These are phyloP conservation scores for Smallanthus sonchifolius DNA, from an alignment of 129 eudicot species.

Conservation along the genomic window DNA sequence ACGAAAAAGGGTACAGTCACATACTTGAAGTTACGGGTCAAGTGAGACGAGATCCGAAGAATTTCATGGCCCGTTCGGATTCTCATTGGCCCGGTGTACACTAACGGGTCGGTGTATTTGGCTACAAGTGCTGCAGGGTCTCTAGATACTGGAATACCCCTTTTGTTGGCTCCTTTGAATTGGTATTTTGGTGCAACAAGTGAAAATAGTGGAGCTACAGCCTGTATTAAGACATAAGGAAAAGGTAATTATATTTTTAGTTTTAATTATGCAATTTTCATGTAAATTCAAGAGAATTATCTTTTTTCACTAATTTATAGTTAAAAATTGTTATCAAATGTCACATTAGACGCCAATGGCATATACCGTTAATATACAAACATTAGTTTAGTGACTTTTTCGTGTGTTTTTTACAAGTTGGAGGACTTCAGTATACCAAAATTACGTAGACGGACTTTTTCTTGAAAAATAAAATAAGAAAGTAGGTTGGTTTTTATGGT, in stretches of 20 bases:
- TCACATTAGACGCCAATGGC: too few species aligned
- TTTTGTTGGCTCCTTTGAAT: slow-evolving; percentile 95
- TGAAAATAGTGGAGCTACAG: slow-evolving; percentile 89
- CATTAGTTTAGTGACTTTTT: too few species aligned
- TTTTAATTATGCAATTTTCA: not conserved
- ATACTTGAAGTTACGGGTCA: slow-evolving; percentile 64
- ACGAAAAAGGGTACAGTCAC: slow-evolving; percentile 90
- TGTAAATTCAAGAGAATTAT: not conserved
- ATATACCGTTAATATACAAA: too few species aligned
- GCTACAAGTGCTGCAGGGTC: slow-evolving; percentile 93
- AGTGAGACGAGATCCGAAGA: slow-evolving; percentile 74
- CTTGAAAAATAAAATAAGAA: not conserved
- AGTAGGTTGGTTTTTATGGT: too few species aligned
- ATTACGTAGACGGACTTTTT: not conserved
- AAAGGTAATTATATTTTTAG: not conserved
- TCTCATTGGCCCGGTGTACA: slow-evolving; percentile 94
- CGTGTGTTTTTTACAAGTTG: too few species aligned
- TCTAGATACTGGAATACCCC: slow-evolving; percentile 87
- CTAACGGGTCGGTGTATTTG: slow-evolving; percentile 91
- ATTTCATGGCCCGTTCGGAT: slow-evolving; percentile 96
- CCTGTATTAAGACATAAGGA: slow-evolving; percentile 40
- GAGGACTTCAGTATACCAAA: too few species aligned
- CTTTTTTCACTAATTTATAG: not conserved
- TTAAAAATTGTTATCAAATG: not conserved
- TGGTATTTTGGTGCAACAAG: slow-evolving; percentile 92